A percentile compares a stretch with the other conserved stretches of the same genome.
Conservation (phyloP, 2,329 filamentous ascomycete genomes). For the Fusarium tricinctum region DNA sequence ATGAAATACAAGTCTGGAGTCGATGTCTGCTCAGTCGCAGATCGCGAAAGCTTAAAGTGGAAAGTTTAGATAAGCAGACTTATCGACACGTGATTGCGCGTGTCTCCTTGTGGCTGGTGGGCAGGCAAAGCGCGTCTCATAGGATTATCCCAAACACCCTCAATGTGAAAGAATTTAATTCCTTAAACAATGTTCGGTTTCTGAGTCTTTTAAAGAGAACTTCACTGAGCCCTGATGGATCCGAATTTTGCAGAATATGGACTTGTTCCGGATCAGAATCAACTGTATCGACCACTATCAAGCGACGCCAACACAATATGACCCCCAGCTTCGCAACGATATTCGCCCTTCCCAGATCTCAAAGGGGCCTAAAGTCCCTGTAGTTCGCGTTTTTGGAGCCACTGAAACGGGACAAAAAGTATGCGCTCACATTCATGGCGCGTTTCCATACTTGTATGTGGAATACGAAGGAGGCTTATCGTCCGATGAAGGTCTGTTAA, state of each 20-base stretch:
- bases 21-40: conserved; percentile 2
- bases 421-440: conserved; percentile 94
- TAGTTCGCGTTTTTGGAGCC: conserved; percentile 91
- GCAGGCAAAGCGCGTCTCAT: conserved; percentile 30
- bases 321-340: conserved; percentile 81
- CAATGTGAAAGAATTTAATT: conserved; percentile 5
- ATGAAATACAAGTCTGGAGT: neutral
- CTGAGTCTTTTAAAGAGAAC: neutral
- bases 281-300: conserved; percentile 98
- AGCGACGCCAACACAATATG: conserved; percentile 80
- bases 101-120: conserved; percentile 7
- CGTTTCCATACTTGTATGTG: conserved; percentile 95
- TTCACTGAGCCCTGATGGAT: conserved; percentile 39
- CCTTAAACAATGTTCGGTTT: neutral
- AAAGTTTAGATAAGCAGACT: conserved; percentile 38
- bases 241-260: conserved; percentile 55
- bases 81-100: conserved; percentile 42
- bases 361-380: conserved; percentile 80
- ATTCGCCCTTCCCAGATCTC: conserved; percentile 69
- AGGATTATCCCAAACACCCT: conserved; percentile 3
- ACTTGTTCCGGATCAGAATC: conserved; percentile 88
- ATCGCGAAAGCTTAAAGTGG: conserved; percentile 11
- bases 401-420: conserved; percentile 97
- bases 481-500: conserved; percentile 73
- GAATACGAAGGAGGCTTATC: conserved; percentile 81